Percentiles rank a stretch among this genome's conserved stretches.
Evolutionary conservation across 768 basidiomycete genomes (phyloP).

Genomic region (Termitomyces sp.): DNA sequence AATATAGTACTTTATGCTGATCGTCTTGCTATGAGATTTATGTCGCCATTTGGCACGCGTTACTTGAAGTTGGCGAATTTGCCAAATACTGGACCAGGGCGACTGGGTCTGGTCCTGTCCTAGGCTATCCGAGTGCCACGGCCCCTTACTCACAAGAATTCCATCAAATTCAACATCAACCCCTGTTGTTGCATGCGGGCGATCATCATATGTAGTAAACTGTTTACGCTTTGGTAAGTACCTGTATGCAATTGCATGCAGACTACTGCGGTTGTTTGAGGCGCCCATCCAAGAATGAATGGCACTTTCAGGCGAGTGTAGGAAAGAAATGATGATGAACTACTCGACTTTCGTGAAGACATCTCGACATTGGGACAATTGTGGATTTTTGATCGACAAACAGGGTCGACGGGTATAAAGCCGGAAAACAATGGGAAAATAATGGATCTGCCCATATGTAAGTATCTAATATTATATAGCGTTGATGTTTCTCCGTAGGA

Average conservation of each 20-base stretch:
- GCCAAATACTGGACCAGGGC: not conserved
- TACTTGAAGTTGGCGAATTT: not conserved
- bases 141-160: slow-evolving; percentile 2
- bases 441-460: not conserved
- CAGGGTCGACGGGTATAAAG: not conserved
- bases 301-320: not conserved
- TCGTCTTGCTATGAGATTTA: not conserved
- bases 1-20: slow-evolving; percentile 1
- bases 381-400: not conserved
- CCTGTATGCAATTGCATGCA: not conserved
- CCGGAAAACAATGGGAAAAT: not conserved
- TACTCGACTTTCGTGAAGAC: not conserved
- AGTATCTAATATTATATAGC: not conserved
- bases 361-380: not conserved
- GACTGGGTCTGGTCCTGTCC: not conserved
- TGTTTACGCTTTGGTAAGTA: not conserved
- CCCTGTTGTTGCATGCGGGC: slow-evolving; percentile 12
- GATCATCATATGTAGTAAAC: not conserved
- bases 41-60: not conserved
- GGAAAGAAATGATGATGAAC: not conserved
- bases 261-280: not conserved
- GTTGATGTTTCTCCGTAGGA: not conserved
- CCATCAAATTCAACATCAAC: slow-evolving; percentile 13
- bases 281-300: not conserved
- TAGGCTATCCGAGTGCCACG: slow-evolving; percentile 5